Base-by-base conservation (phyloP, 2,329 filamentous ascomycete genomes). In the Zymoseptoria brevis region DNA sequence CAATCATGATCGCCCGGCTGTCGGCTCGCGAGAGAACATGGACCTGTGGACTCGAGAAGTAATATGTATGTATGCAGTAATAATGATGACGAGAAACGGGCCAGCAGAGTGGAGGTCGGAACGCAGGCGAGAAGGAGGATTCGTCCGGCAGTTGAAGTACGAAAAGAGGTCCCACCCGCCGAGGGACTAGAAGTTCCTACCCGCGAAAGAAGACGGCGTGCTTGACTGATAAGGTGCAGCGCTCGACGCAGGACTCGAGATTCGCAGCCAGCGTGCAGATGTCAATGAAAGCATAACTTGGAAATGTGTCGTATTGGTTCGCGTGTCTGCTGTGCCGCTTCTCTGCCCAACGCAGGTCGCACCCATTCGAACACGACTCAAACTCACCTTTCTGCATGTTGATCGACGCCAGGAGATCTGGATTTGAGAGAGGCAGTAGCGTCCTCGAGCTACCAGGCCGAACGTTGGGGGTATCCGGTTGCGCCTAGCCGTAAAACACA, bases 1-100 rank as follows among this genome's bases (percentile, higher is more conserved):
- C 56, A 22, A 26, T 49, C 56, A 59, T 59, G 41, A 50, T 60
- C 35, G 60, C 54, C 50, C 22, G 26, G 45, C 24, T 22, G 50
- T 29, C 50, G 16, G 49, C 19, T 19, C 35, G 19, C 9, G 55
- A 55, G 53, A 53, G 53, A 30, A 41, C 30, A 51, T 45, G 45
- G 35, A 45, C 13, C 16, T n/a, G 13, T 45, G 45, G 35, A 45
- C 4, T n/a, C 13, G 13, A 6, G 35, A 4, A 45, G 35, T 11
- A 16, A 45, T 45, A 45, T 45, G 13, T n/a, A n/a, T 45, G 35
- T 45, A 16, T 16, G 35, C 35, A n/a, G 35, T 45, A 45, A 45
- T 45, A 45, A 45, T 45, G n/a, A 45, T 45, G 13, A 45, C 13
- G 16, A 8, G 26, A n/a, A 19, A 26, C 11, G 7, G 26, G 26